Evolutionary conservation across 2,329 filamentous ascomycete species (phyloP), one percentile per base, ranked within the genome.

Genomic region (Aspergillus proliferans): DNA sequence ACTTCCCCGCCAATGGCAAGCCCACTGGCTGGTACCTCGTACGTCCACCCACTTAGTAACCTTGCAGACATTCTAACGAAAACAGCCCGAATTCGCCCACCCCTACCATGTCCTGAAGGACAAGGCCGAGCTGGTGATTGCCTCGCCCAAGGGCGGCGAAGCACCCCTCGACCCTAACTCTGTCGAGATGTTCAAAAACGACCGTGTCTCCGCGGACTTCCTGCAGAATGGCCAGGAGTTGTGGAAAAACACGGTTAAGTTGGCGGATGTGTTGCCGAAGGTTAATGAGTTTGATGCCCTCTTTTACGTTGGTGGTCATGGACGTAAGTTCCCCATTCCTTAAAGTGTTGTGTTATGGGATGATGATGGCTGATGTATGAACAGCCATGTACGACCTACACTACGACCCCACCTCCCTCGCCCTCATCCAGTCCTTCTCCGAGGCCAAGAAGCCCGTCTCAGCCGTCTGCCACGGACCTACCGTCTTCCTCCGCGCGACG

Each of bases 11-110:
- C 58, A 67, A 63, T 41, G 65, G 67, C 53, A 67, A 71, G 47
- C 77, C 78, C 8, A 87, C 85, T 0, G 86, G 86, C 55, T 88
- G 85, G 85, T 88, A 81, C 63, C 71, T 88, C 59, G 82, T 84
- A 71, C 44, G 26, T 43, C 18, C 24, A 36, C n/a, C 34, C 48
- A 34, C 9, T 34, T 22, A 18, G 28, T 22, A 14, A 2, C 8
- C 22, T 7, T 39, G n/a, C n/a, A 39, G n/a, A 10, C 9, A 36
- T n/a, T 18, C 15, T n/a, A 18, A 15, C 18, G 6, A 21, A 3
- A 9, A 52, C 43, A 77, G 74, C 72, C 60, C 3, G 84, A 86
- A 62, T 73, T 86, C 48, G 79, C 83, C 43, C 84, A 86, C 68
- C 82, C 83, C 14, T 81, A 82, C 67, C 72, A 82, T 45, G 74